phyloP scores from a whole-genome alignment of 129 eudicot species.

The Flaveria robusta region DNA sequence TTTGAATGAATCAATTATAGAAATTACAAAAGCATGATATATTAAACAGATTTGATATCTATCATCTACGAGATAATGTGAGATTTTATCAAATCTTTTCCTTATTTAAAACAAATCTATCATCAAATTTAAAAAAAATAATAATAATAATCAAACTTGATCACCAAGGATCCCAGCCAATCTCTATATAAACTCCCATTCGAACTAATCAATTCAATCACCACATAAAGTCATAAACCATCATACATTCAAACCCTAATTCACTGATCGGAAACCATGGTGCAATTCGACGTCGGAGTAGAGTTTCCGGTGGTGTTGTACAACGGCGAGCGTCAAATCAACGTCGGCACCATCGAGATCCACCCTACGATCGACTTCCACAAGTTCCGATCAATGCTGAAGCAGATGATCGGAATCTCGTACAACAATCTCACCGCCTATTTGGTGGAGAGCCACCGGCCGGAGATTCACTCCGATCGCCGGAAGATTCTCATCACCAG shows the following conservation, averaged over 20 bases:
- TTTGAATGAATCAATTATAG: too few relatives aligned
- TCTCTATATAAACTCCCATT: too few relatives aligned
- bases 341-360: constrained; percentile 40
- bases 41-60: too few relatives aligned
- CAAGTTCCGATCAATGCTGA: constrained; percentile 39
- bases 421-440: constrained; percentile 54
- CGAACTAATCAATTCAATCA: too few relatives aligned
- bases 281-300: constrained; percentile 29
- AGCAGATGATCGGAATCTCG: constrained; percentile 56
- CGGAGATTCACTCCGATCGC: constrained; percentile 25
- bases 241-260: not conserved
- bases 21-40: too few relatives aligned
- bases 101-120: too few relatives aligned
- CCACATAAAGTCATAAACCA: too few relatives aligned
- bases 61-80: too few relatives aligned
- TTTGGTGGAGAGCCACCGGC: constrained; percentile 25
- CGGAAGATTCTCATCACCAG: constrained; percentile 48
- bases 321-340: constrained; percentile 51
- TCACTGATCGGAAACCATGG: constrained; percentile 31
- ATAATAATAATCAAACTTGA: not conserved
- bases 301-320: constrained; percentile 46
- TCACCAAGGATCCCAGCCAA: not conserved
- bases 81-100: too few relatives aligned
- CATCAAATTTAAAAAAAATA: too few relatives aligned
- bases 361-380: constrained; percentile 43